Base-by-base conservation (phyloP, 495 filamentous ascomycete species). In the Neurospora africana region DNA sequence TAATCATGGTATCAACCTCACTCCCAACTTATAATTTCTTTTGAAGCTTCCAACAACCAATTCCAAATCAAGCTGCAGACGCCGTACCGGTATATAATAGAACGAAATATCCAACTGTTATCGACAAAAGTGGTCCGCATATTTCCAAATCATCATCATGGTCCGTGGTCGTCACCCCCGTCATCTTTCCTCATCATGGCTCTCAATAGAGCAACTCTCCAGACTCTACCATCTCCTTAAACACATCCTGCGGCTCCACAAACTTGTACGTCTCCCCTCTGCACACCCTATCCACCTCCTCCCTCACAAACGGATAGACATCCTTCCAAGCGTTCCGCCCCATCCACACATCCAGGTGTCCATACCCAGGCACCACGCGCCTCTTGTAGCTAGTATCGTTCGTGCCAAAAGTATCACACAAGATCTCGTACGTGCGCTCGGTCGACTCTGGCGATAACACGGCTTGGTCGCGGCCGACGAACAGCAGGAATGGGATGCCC, bases 291-390 rank as follows among this genome's bases (percentile, higher is more conserved):
- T 87, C 84, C 4, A 88, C 80, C 78, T 89, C 86, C 72, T 84
- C 83, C 71, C 83, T 73, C 5, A 91, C 84, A 70, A 86, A 83
- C 36, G 88, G 89, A 75, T 86, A 91, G 13, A 91, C 86, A 77
- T 91, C 89, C 76, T 82, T 87, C 79, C 83, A 88, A 11, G 88
- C 88, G 61, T 85, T 81, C 44, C 85, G 83, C 1, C 89, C 89
- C 84, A 91, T 89, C 86, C 89, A 91, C 68, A 83, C 84, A 79
- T 91, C 90, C 69, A 91, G 76, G 76, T 91, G 90, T 33, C 90
- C 90, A 71, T 90, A 89, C n/a, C 87, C 86, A 9, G 87, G 84
- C 9, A 90, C 84, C 8, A 90, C 83, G 27, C 81, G 75, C 21
- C 89, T 79, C 44, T 81, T 81, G 77, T 90, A 91, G 68, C 82